Evolutionary conservation across 2,329 filamentous ascomycete species (phyloP).

Genomic region (Neopestalotiopsis clavispora): DNA sequence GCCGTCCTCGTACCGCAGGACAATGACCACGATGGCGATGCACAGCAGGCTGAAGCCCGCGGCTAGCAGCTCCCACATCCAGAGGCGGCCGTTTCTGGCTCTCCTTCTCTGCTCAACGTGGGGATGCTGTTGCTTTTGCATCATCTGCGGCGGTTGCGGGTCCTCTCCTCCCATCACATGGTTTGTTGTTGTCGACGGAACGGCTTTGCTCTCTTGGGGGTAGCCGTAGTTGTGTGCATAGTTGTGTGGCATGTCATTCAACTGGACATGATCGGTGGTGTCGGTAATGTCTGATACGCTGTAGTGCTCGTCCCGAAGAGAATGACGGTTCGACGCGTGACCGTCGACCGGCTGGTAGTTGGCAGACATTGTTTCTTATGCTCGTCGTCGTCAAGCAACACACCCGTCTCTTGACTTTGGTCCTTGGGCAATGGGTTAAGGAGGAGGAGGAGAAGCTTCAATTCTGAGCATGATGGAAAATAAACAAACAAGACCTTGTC

Average conservation of each 20-base stretch:
- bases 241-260: background rate
- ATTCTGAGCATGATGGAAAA: too few relatives aligned
- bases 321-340: background rate
- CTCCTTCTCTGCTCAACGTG: background rate
- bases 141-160: too few relatives aligned
- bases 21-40: conserved; percentile 18
- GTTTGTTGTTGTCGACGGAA: too few relatives aligned
- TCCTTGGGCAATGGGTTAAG: too few relatives aligned
- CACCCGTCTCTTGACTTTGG: too few relatives aligned
- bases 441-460: too few relatives aligned
- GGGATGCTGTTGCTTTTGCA: too few relatives aligned
- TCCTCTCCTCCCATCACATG: too few relatives aligned
- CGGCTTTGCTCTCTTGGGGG: background rate
- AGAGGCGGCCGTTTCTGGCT: background rate
- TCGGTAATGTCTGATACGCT: background rate
- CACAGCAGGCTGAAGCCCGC: conserved; percentile 12
- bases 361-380: background rate
- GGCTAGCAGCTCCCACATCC: conserved; percentile 16
- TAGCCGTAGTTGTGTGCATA: background rate
- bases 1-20: conserved; percentile 19
- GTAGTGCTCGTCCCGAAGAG: background rate
- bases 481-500: too few relatives aligned
- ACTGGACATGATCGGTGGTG: background rate
- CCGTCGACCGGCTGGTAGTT: background rate
- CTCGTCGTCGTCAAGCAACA: too few relatives aligned